phyloP scores from a whole-genome alignment of 1,284 basidiomycete species.

The Cryptococcus jaspeensis region DNA sequence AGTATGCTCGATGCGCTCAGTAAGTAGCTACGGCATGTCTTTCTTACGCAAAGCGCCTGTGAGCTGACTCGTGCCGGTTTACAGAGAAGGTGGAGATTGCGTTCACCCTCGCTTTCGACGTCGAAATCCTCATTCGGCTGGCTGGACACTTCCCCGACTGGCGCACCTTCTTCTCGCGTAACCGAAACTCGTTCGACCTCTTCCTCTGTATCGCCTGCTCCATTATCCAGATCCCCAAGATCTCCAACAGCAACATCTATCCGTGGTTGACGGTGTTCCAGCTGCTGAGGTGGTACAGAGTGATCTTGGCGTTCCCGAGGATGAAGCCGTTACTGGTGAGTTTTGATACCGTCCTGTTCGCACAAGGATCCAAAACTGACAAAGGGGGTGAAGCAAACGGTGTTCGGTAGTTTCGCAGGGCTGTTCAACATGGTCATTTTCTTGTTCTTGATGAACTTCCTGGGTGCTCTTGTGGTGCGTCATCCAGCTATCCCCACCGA shows the following conservation, averaged over 20 bases:
- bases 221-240: slow-evolving; percentile 81
- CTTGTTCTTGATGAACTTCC: slow-evolving; percentile 82
- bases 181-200: slow-evolving; percentile 75
- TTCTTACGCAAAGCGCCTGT: not conserved
- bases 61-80: not conserved
- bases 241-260: slow-evolving; percentile 67
- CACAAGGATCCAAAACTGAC: not conserved
- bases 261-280: slow-evolving; percentile 92
- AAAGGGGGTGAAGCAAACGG: slow-evolving; percentile 61
- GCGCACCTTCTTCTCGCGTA: slow-evolving; percentile 67
- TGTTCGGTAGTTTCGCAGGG: slow-evolving; percentile 91
- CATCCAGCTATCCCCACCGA: slow-evolving; percentile 40
- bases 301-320: slow-evolving; percentile 63
- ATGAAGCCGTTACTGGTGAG: slow-evolving; percentile 43
- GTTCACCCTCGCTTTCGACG: slow-evolving; percentile 80
- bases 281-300: slow-evolving; percentile 85
- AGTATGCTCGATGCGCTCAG: slow-evolving; percentile 55
- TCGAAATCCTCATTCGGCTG: slow-evolving; percentile 81
- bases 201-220: slow-evolving; percentile 75
- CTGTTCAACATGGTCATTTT: slow-evolving; percentile 92
- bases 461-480: slow-evolving; percentile 76
- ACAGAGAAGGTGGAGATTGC: slow-evolving; percentile 70
- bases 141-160: slow-evolving; percentile 75
- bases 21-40: slow-evolving; percentile 19
- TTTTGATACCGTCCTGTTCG: not conserved